These are phyloP conservation scores for Acanthamoeba lenticulata DNA, from an alignment of 208 protist genomes.

Conservation along the genomic window DNA sequence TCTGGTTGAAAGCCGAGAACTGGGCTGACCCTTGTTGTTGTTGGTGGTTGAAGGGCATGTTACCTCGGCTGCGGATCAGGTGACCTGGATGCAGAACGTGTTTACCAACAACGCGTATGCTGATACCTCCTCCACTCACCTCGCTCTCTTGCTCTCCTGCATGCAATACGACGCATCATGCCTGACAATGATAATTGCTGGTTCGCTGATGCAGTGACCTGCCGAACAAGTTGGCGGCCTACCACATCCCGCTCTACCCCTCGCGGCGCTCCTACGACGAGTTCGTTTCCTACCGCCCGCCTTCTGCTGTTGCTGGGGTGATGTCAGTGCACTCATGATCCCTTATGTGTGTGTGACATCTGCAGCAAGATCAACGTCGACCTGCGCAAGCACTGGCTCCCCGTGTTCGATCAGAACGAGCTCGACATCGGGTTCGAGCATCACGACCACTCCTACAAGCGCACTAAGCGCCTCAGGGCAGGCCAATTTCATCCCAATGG, in stretches of 20 bases:
- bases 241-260: slow-evolving; percentile 39
- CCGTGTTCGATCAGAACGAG: slow-evolving; percentile 21
- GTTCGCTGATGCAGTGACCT: not conserved
- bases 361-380: not conserved
- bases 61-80: not conserved
- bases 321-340: not conserved
- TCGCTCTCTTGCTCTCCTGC: not conserved
- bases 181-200: not conserved
- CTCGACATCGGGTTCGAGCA: not conserved
- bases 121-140: not conserved
- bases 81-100: not conserved
- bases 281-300: not conserved
- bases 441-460: slow-evolving; percentile 43
- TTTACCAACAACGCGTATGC: not conserved
- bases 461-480: not conserved
- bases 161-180: not conserved
- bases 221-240: slow-evolving; percentile 22
- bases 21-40: not conserved
- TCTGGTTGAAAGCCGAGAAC: not conserved
- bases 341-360: not conserved
- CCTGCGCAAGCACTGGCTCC: slow-evolving; percentile 5
- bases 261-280: not conserved
- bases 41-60: not conserved
- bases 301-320: not conserved
- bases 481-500: not conserved